Percentiles rank a stretch among this genome's conserved stretches.
Conservation (phyloP, 2,329 filamentous ascomycete genomes). For the Elsinoe necatrix region DNA sequence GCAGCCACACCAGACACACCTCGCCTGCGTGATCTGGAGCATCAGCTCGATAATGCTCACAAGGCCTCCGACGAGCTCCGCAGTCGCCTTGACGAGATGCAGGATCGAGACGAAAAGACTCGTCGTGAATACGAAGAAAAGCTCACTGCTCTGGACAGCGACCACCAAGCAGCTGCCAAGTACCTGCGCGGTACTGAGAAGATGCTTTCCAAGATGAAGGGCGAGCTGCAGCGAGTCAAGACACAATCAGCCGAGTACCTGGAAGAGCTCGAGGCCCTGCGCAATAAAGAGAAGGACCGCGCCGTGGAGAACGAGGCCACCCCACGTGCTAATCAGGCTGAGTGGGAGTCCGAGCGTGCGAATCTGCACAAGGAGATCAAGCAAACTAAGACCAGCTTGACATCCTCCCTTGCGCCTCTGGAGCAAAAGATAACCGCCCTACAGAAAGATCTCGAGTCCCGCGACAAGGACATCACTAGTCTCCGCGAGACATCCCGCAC, state of each 20-base stretch:
- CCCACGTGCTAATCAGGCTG: slow-evolving; percentile 36
- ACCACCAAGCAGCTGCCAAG: slow-evolving; percentile 95
- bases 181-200: slow-evolving; percentile 98
- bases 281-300: slow-evolving; percentile 20
- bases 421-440: slow-evolving; percentile 63
- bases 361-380: slow-evolving; percentile 61
- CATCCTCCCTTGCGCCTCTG: slow-evolving; percentile 55
- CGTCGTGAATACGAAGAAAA: slow-evolving; percentile 87
- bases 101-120: slow-evolving; percentile 74
- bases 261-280: slow-evolving; percentile 55
- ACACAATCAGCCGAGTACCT: slow-evolving; percentile 74
- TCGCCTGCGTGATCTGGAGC: slow-evolving; percentile 76
- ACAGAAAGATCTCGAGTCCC: slow-evolving; percentile 58
- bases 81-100: slow-evolving; percentile 64
- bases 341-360: slow-evolving; percentile 69
- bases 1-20: slow-evolving; percentile 63
- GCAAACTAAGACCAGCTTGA: slow-evolving; percentile 60
- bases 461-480: slow-evolving; percentile 60
- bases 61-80: slow-evolving; percentile 83
- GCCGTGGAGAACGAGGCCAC: slow-evolving; percentile 20
- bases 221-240: slow-evolving; percentile 91
- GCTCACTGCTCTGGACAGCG: slow-evolving; percentile 84
- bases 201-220: slow-evolving; percentile 98
- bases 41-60: slow-evolving; percentile 68
- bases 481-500: slow-evolving; percentile 45